These are phyloP conservation scores for Amanita rubescens DNA, from an alignment of 768 basidiomycete species.

Conservation along the genomic window DNA sequence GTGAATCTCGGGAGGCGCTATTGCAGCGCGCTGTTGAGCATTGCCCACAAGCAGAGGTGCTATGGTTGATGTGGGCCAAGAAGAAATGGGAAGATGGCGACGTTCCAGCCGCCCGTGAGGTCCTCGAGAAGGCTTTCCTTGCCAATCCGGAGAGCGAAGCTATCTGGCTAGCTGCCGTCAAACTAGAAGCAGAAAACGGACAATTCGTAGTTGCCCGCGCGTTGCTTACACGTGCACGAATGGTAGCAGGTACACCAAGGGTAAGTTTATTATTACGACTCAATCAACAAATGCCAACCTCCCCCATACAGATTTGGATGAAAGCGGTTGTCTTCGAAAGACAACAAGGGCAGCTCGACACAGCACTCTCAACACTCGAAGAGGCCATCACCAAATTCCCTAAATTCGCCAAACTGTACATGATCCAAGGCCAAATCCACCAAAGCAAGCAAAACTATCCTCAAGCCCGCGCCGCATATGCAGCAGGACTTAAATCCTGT, in stretches of 20 bases:
- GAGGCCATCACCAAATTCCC: conserved; percentile 80
- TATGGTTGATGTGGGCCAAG: conserved; percentile 98
- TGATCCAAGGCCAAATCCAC: conserved; percentile 94
- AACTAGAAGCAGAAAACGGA: conserved; percentile 93
- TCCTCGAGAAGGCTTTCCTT: conserved; percentile 84
- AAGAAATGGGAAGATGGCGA: conserved; percentile 88
- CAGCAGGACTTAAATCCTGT: conserved; percentile 79
- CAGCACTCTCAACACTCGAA: conserved; percentile 68
- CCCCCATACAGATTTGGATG: conserved; percentile 84
- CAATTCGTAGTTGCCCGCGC: conserved; percentile 82
- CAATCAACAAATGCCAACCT: too few relatives aligned
- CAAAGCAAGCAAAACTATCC: conserved; percentile 51
- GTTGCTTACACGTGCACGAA: conserved; percentile 80
- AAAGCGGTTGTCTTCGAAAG: conserved; percentile 95
- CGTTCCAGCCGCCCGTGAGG: conserved; percentile 83
- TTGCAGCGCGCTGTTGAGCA: conserved; percentile 78
- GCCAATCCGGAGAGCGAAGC: conserved; percentile 96
- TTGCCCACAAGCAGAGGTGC: conserved; percentile 91
- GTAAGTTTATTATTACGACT: too few relatives aligned
- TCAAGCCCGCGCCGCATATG: conserved; percentile 72
- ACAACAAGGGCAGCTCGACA: conserved; percentile 69
- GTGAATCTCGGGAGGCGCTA: conserved; percentile 76
- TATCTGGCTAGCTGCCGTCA: conserved; percentile 97
- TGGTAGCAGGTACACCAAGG: conserved; percentile 86
- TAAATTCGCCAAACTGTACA: conserved; percentile 87